Percentiles rank a stretch among this genome's conserved stretches.
Evolutionary conservation across 176 grass and related monocot species (phyloP).

Genomic region (Echinochloa phyllopogon): DNA sequence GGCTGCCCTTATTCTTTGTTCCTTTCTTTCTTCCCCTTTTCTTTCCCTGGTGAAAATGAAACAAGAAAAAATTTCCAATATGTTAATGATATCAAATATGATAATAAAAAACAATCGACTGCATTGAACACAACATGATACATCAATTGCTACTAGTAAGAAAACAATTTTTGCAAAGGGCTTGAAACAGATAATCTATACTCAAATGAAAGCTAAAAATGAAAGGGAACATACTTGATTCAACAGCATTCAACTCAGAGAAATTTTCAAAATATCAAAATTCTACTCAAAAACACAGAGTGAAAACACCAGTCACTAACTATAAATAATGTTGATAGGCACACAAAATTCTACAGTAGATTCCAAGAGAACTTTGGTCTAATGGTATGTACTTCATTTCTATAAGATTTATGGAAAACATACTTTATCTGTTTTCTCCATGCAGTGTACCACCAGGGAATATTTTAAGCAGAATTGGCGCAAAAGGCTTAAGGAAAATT

Average conservation of each 20-base stretch:
- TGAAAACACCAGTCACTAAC: not conserved
- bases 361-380: not conserved
- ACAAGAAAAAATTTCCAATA: not conserved
- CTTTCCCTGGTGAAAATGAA: slow-evolving; percentile 53
- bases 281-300: not conserved
- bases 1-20: slow-evolving; percentile 62
- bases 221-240: not conserved
- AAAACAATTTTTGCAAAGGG: not conserved
- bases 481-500: not conserved
- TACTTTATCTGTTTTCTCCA: not conserved
- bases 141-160: not conserved
- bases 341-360: not conserved
- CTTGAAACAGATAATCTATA: not conserved
- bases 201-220: not conserved
- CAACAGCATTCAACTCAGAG: not conserved
- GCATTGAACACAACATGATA: not conserved
- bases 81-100: slow-evolving; percentile 20
- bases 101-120: not conserved
- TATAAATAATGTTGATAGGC: not conserved
- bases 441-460: not conserved
- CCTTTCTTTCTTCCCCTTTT: slow-evolving; percentile 76
- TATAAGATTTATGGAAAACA: not conserved
- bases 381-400: not conserved
- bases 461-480: not conserved
- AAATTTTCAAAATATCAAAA: not conserved